Percentiles rank a stretch among this genome's conserved stretches.
These are phyloP conservation scores for Rehmannia glutinosa DNA, from an alignment of 257 asterid species.

Conservation along the genomic window DNA sequence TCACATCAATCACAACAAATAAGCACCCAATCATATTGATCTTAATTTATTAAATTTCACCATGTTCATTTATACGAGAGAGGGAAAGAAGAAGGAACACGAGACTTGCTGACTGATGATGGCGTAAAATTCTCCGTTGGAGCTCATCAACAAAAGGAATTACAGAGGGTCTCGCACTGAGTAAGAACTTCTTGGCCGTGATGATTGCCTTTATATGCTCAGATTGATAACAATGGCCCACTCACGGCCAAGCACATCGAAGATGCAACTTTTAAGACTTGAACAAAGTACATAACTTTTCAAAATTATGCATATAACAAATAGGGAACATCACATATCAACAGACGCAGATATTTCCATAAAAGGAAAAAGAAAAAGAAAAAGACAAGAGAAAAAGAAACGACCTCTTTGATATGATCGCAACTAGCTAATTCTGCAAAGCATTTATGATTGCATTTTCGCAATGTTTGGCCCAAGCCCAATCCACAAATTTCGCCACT, in stretches of 20 bases:
- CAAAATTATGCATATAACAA: too few species aligned
- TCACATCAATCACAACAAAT: neutral
- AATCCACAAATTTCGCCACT: too few species aligned
- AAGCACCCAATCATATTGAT: neutral
- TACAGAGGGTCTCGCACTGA: constrained; percentile 81
- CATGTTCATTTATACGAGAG: neutral
- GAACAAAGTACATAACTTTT: too few species aligned
- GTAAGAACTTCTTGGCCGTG: constrained; percentile 86
- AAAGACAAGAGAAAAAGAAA: too few species aligned
- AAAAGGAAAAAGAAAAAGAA: too few species aligned
- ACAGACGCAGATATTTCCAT: too few species aligned
- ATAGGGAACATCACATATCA: too few species aligned
- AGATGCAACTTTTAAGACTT: too few species aligned
- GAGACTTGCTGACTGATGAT: constrained; percentile 68
- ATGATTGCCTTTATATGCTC: constrained; percentile 92
- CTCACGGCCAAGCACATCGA: constrained; percentile 88
- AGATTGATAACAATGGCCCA: constrained; percentile 87
- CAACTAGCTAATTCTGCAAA: too few species aligned
- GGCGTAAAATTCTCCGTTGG: constrained; percentile 68
- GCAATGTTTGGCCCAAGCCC: too few species aligned
- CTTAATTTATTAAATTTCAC: neutral
- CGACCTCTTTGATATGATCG: too few species aligned
- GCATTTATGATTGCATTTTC: too few species aligned
- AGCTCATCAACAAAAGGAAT: constrained; percentile 86
- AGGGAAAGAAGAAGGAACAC: constrained; percentile 34